Evolutionary conservation across 208 protist genomes (phyloP), one percentile per base, ranked within the genome.

Genomic region (Trypanosoma congolense): DNA sequence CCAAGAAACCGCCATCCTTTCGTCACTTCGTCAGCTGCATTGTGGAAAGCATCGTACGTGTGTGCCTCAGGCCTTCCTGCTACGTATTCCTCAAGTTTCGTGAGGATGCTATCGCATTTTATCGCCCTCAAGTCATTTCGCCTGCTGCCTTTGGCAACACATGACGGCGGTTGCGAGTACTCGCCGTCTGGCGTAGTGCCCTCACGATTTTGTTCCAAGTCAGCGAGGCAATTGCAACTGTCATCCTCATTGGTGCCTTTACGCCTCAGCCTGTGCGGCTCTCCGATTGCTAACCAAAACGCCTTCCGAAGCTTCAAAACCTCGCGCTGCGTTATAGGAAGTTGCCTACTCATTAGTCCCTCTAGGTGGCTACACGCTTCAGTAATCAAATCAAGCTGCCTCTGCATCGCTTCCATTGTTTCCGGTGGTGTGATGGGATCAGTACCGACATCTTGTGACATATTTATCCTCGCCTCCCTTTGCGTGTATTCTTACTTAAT

Each of bases 51-150:
- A 35, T 63, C 57, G 38, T 49, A 56, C 8, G 59, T 56, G 18
- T 57, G 38, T 21, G 48, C 50, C 22, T 38, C 50, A n/a, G 59
- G 38, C n/a, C 50, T 19, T 4, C 42, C 6, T 18, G 24, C 31
- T 6, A 84, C 78, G 63, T 84, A 76, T 26, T 60, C 49, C 56
- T 90, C 83, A 22, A 90, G 52, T 45, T 69, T 43, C 12, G 22
- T 18, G 4, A 90, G 72, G 12, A 61, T 52, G 18, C 56, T 35
- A 38, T 87, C 62, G 16, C 62, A 77, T 5, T 31, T 69, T 0
- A 55, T 51, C 4, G 52, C 56, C 43, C 73, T 79, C 6, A 55
- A 31, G 33, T 66, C 76, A 38, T 70, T 65, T 30, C 21, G 29
- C 28, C 22, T 41, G 30, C 9, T 2, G 25, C 10, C 33, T 29